Base-by-base conservation (phyloP, 345 rosid genomes). In the Citrus australasica region DNA sequence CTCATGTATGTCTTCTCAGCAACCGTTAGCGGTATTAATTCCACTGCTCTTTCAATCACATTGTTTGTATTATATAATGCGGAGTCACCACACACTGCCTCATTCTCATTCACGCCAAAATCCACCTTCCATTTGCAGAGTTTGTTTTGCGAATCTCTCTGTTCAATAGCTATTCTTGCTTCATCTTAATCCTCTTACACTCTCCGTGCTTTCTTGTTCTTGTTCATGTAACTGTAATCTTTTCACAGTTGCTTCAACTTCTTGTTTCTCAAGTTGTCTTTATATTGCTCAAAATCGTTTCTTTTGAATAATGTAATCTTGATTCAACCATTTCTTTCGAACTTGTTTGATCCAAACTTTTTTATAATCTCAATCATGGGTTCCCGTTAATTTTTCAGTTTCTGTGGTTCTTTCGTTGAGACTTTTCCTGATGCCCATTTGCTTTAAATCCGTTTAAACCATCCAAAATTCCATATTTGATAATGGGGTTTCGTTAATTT, bases 401-500 rank as follows among this genome's bases (percentile, higher is more conserved):
- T 64, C 21, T 59, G 42, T 30, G 75, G 73, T 74, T 46, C 32
- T 78, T 74, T 78, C 55, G 38, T 22, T 24, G 62, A 77, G 68
- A 5, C 37, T 60, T 38, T 67, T 37, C 40, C 42, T 60, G 42
- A 78, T 82, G 85, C 84, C 80, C 84, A 83, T 83, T 85, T 84
- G 82, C 69, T 78, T 83, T 69, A 80, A 70, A 73, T 63, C 66
- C 73, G 64, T 77, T 71, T 77, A 65, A 81, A 69, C 51, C 27
- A 51, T 58, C 75, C 30, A 69, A 73, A 64, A 76, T 79, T 84
- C 65, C 51, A 65, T 60, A 16, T 79, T 16, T 67, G 53, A 67
- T 75, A 35, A 85, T 87, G 89, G 88, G 84, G 76, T 83, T 67
- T 85, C 93, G 90, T 71, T 90, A 84, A 77, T 76, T 85, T 77